Evolutionary conservation across 805 yeast species (phyloP).

Genomic region (Lipomyces mesembrius): DNA sequence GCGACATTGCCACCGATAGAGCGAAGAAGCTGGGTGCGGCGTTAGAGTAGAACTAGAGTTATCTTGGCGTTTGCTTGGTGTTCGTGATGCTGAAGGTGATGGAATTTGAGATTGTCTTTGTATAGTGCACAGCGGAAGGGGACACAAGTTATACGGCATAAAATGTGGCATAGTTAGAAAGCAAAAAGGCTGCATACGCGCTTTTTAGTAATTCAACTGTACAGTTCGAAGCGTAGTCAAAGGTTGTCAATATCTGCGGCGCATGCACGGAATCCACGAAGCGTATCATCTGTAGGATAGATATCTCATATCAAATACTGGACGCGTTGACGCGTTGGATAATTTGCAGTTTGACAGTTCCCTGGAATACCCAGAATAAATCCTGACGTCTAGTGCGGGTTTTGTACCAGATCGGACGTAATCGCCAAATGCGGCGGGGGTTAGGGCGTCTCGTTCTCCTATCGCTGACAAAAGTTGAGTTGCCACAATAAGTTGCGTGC

Average conservation of each 20-base stretch:
- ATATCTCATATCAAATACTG: background rate
- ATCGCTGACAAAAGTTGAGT: background rate
- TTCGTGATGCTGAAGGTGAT: no score
- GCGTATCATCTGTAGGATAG: background rate
- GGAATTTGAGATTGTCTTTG: no score
- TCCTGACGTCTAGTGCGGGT: background rate
- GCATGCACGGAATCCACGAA: background rate
- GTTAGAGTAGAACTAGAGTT: background rate
- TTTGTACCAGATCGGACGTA: background rate
- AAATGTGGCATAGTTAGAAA: no score
- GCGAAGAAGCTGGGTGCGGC: constrained; percentile 53
- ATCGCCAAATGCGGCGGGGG: background rate
- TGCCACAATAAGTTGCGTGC: background rate
- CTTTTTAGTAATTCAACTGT: no score
- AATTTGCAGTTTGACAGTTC: background rate
- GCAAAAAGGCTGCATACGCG: no score
- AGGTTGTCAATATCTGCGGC: no score
- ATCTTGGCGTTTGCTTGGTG: no score
- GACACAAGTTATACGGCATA: no score
- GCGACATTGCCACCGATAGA: constrained; percentile 86
- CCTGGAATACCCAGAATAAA: background rate
- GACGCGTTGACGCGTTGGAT: background rate
- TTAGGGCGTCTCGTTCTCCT: background rate
- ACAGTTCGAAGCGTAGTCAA: no score
- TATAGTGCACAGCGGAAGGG: no score